A percentile compares a stretch with the other conserved stretches of the same genome.
Evolutionary conservation across 805 yeast genomes (phyloP).

Genomic region (Blastobotrys americana): DNA sequence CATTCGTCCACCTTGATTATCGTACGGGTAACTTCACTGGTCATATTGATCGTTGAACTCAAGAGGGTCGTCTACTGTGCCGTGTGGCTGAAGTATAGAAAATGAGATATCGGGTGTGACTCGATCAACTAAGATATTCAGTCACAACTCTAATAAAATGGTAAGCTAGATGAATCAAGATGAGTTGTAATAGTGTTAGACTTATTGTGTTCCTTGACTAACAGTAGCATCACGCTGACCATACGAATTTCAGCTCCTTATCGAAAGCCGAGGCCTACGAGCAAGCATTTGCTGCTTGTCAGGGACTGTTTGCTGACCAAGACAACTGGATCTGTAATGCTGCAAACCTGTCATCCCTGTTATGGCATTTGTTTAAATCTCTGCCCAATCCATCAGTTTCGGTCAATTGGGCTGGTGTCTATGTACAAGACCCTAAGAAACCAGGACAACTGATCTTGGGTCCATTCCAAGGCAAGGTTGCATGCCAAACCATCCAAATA

Average conservation of each 20-base stretch:
- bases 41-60: conserved; percentile 22
- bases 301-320: conserved; percentile 56
- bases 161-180: too few relatives aligned
- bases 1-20: conserved; percentile 70
- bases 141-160: too few relatives aligned
- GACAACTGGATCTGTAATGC: conserved; percentile 84
- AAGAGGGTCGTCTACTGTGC: too few relatives aligned
- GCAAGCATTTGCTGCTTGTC: conserved; percentile 51
- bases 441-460: conserved; percentile 57
- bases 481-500: conserved; percentile 73
- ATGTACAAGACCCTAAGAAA: conserved; percentile 42
- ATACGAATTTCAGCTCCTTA: conserved; percentile 42
- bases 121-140: too few relatives aligned
- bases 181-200: too few relatives aligned
- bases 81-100: too few relatives aligned
- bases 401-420: conserved; percentile 94
- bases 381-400: conserved; percentile 33
- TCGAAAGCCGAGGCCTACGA: conserved; percentile 47
- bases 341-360: conserved; percentile 74
- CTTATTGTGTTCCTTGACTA: too few relatives aligned
- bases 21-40: conserved; percentile 34
- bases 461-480: conserved; percentile 95
- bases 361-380: conserved; percentile 82
- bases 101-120: too few relatives aligned
- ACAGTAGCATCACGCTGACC: conserved; percentile 62